Evolutionary conservation across 2,329 filamentous ascomycete species (phyloP).

Genomic region (Aschersonia sp.): DNA sequence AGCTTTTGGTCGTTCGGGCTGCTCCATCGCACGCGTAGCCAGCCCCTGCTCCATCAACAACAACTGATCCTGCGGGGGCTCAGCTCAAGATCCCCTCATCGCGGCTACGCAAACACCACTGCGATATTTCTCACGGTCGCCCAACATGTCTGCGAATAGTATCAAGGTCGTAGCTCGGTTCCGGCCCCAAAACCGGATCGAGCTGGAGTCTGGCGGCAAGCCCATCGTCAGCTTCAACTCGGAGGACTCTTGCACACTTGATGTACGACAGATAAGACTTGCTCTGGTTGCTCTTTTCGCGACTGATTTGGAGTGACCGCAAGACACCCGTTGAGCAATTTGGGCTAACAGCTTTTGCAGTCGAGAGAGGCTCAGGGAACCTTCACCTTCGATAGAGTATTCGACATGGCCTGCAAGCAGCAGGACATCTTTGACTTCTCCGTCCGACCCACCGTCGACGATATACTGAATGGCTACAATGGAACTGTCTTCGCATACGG

Average conservation of each 20-base stretch:
- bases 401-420: slow-evolving; percentile 85
- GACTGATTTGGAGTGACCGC: neutral
- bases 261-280: slow-evolving; percentile 41
- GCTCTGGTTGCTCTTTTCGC: slow-evolving; percentile 1
- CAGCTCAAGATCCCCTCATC: slow-evolving; percentile 5
- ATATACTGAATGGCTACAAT: slow-evolving; percentile 98
- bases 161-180: slow-evolving; percentile 95
- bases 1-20: neutral
- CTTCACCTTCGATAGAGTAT: slow-evolving; percentile 97
- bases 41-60: slow-evolving; percentile 1
- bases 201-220: slow-evolving; percentile 79
- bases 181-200: slow-evolving; percentile 89
- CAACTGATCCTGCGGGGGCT: slow-evolving; percentile 1
- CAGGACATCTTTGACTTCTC: slow-evolving; percentile 96
- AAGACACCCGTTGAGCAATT: neutral
- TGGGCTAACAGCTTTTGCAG: slow-evolving; percentile 29
- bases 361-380: slow-evolving; percentile 69
- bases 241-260: slow-evolving; percentile 76
- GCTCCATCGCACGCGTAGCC: slow-evolving; percentile 1
- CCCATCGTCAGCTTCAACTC: slow-evolving; percentile 82
- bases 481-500: slow-evolving; percentile 98
- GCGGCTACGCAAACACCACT: neutral
- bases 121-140: neutral
- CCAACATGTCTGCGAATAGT: slow-evolving; percentile 46
- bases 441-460: slow-evolving; percentile 88